Percentiles rank a stretch among this genome's conserved stretches.
Conservation (phyloP, 2,329 filamentous ascomycete genomes). For the Neodidymelliopsis sp. region DNA sequence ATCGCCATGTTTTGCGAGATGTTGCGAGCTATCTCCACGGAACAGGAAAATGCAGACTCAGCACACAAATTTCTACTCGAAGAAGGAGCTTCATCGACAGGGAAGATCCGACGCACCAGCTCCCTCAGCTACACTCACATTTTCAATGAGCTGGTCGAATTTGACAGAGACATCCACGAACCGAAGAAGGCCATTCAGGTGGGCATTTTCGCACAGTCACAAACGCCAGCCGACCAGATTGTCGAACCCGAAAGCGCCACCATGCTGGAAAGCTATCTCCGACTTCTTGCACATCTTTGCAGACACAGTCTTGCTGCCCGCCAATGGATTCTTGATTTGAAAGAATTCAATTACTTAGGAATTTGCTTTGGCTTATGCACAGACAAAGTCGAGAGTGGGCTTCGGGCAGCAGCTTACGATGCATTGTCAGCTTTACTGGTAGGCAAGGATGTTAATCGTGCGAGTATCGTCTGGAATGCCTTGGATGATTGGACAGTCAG, state of each 20-base stretch:
- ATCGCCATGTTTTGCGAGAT: conserved; percentile 97
- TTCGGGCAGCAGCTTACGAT: conserved; percentile 85
- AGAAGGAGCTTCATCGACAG: conserved; percentile 72
- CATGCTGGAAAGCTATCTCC: conserved; percentile 94
- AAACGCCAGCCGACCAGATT: conserved; percentile 57
- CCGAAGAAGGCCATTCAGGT: conserved; percentile 66
- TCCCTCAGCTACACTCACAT: conserved; percentile 94
- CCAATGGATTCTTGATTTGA: conserved; percentile 73
- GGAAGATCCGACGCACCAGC: conserved; percentile 81
- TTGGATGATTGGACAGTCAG: conserved; percentile 77
- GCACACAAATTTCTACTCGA: conserved; percentile 91
- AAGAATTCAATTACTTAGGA: conserved; percentile 73
- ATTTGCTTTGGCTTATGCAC: conserved; percentile 81
- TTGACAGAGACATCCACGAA: conserved; percentile 80
- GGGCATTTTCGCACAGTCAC: conserved; percentile 60
- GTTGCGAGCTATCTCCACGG: conserved; percentile 85
- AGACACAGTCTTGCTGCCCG: conserved; percentile 76
- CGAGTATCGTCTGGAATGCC: conserved; percentile 78
- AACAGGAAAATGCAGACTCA: conserved; percentile 80
- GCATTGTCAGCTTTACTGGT: conserved; percentile 78
- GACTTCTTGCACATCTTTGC: conserved; percentile 83
- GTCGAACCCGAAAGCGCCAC: conserved; percentile 94
- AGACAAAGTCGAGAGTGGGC: conserved; percentile 75
- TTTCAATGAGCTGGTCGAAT: conserved; percentile 86
- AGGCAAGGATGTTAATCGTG: conserved; percentile 72